These are phyloP conservation scores for Oryza longistaminata DNA, from an alignment of 176 grass and related monocot species.

Conservation along the genomic window DNA sequence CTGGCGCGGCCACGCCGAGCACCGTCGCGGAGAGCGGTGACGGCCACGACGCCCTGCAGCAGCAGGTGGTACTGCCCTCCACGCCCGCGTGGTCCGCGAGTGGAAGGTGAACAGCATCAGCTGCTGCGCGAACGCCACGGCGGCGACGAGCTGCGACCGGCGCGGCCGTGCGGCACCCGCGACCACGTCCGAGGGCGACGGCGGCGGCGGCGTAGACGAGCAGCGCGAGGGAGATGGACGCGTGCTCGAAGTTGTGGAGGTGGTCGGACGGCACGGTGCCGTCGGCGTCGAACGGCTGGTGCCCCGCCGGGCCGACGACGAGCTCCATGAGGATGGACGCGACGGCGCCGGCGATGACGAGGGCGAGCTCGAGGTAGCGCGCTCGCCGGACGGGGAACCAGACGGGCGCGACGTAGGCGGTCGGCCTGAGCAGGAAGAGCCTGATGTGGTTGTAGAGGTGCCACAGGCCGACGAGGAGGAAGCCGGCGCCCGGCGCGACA, in stretches of 20 bases:
- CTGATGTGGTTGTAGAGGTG: slow-evolving; percentile 85
- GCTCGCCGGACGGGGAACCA: slow-evolving; percentile 69
- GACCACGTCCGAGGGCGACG: slow-evolving; percentile 59
- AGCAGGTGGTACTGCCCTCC: slow-evolving; percentile 83
- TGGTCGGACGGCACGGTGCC: slow-evolving; percentile 85
- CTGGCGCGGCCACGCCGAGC: slow-evolving; percentile 46
- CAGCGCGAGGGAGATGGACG: slow-evolving; percentile 77
- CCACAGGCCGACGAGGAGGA: slow-evolving; percentile 85
- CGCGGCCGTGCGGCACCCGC: slow-evolving; percentile 48
- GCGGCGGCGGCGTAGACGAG: slow-evolving; percentile 63
- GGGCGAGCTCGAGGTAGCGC: slow-evolving; percentile 64
- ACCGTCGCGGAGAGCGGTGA: slow-evolving; percentile 69
- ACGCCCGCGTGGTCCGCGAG: slow-evolving; percentile 86
- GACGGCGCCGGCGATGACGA: slow-evolving; percentile 55
- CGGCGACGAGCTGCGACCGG: slow-evolving; percentile 48
- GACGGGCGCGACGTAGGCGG: slow-evolving; percentile 62
- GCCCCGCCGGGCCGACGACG: slow-evolving; percentile 68
- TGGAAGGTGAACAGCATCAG: slow-evolving; percentile 81
- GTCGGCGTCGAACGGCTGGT: slow-evolving; percentile 84
- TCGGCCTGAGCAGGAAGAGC: slow-evolving; percentile 57
- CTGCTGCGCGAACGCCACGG: slow-evolving; percentile 69
- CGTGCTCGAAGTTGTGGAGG: slow-evolving; percentile 98
- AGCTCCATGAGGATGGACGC: slow-evolving; percentile 86
- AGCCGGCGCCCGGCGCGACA: slow-evolving; percentile 82
- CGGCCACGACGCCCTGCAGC: slow-evolving; percentile 69